A percentile compares a stretch with the other conserved stretches of the same genome.
These are phyloP conservation scores for Melanopsichium pennsylvanicum DNA, from an alignment of 1,284 basidiomycete species.

Conservation along the genomic window DNA sequence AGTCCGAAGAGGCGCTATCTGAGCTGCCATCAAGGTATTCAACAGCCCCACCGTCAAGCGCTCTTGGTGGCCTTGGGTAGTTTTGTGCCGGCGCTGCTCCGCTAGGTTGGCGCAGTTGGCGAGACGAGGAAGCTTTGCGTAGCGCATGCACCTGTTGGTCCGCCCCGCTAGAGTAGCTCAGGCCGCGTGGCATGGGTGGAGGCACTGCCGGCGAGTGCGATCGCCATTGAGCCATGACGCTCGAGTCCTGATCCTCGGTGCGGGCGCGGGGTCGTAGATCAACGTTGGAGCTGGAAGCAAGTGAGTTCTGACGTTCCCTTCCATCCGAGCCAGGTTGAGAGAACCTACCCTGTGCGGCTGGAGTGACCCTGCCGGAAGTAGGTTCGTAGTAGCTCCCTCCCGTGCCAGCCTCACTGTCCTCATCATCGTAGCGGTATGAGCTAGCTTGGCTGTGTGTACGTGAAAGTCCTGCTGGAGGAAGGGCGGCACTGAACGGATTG, in stretches of 20 bases:
- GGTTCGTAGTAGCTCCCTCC: slow-evolving; percentile 32
- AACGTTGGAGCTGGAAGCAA: slow-evolving; percentile 25
- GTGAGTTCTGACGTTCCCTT: slow-evolving; percentile 42
- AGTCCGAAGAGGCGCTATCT: slow-evolving; percentile 32
- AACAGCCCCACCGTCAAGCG: slow-evolving; percentile 38
- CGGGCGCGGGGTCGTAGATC: slow-evolving; percentile 47
- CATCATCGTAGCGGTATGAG: slow-evolving; percentile 38
- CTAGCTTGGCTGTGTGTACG: slow-evolving; percentile 49
- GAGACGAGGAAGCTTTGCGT: slow-evolving; percentile 52
- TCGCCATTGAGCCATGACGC: slow-evolving; percentile 58
- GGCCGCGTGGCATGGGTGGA: slow-evolving; percentile 45
- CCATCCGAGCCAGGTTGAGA: slow-evolving; percentile 52
- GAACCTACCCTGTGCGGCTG: slow-evolving; percentile 36
- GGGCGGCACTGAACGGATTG: slow-evolving; percentile 34
- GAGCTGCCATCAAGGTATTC: slow-evolving; percentile 49
- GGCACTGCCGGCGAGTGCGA: slow-evolving; percentile 51
- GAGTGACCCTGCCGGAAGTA: slow-evolving; percentile 44
- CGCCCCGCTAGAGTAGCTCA: slow-evolving; percentile 32
- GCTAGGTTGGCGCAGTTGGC: slow-evolving; percentile 46
- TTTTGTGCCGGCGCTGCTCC: slow-evolving; percentile 1
- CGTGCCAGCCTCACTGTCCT: slow-evolving; percentile 25
- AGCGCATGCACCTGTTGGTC: slow-evolving; percentile 48
- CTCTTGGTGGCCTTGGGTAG: slow-evolving; percentile 5
- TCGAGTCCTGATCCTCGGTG: slow-evolving; percentile 58
- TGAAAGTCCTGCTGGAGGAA: slow-evolving; percentile 26